These are phyloP conservation scores for Arbutus unedo DNA, from an alignment of 148 eudicot genomes.

Conservation along the genomic window DNA sequence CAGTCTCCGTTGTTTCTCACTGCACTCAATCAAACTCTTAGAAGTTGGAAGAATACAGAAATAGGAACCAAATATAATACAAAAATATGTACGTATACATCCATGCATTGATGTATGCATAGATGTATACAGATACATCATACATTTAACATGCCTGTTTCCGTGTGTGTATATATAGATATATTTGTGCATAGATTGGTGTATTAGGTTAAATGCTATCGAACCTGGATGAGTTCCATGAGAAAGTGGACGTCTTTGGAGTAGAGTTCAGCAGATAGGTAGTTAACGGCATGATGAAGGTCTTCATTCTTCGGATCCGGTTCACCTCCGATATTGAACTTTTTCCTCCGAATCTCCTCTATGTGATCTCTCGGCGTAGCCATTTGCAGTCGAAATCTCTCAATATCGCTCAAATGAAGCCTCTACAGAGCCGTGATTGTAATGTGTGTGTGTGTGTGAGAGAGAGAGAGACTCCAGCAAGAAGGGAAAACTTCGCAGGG, in stretches of 20 bases:
- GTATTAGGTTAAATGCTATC: background rate
- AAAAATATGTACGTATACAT: no score
- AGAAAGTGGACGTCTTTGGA: constrained; percentile 62
- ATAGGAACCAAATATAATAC: no score
- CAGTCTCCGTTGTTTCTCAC: no score
- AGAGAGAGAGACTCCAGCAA: background rate
- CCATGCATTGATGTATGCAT: no score
- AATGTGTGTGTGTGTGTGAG: background rate
- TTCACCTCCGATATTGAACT: constrained; percentile 51
- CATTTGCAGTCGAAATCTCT: background rate
- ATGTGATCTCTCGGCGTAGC: constrained; percentile 47
- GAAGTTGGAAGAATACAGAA: no score
- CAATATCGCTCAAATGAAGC: background rate
- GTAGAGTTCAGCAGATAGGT: constrained; percentile 62
- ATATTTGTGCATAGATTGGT: no score
- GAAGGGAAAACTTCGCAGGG: background rate
- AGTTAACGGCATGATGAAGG: constrained; percentile 47
- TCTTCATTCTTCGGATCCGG: constrained; percentile 34
- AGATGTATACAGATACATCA: no score
- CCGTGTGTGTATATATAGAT: no score
- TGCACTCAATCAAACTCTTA: no score
- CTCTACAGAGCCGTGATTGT: background rate
- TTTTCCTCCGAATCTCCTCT: constrained; percentile 46
- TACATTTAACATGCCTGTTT: no score
- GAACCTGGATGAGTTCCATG: constrained; percentile 73